These are phyloP conservation scores for Trametes meyenii DNA, from an alignment of 768 basidiomycete genomes.

Conservation along the genomic window DNA sequence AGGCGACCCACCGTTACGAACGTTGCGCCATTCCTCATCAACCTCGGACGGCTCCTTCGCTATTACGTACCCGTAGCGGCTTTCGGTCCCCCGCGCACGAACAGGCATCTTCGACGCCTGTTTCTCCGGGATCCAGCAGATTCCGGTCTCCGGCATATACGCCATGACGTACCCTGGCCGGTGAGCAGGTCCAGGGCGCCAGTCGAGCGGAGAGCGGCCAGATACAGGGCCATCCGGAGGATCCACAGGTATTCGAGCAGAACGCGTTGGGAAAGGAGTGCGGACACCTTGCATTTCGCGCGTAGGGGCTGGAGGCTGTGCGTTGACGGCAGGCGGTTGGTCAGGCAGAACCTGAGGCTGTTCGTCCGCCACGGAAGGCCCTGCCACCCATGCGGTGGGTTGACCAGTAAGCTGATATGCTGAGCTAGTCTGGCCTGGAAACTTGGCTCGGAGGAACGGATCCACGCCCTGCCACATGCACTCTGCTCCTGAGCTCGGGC, in stretches of 20 bases:
- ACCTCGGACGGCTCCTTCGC: constrained; percentile 18
- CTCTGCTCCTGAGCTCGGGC: background rate
- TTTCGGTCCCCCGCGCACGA: constrained; percentile 7
- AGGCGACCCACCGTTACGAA: constrained; percentile 12
- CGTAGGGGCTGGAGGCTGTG: background rate
- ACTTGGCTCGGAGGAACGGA: background rate
- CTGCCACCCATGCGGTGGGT: too few species aligned
- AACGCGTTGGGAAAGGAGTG: constrained; percentile 3
- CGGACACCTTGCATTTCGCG: background rate
- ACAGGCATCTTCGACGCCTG: constrained; percentile 10
- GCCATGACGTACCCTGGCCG: constrained; percentile 3
- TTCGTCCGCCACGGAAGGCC: too few species aligned
- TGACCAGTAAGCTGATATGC: too few species aligned
- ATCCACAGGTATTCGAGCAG: background rate
- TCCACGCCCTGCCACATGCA: background rate
- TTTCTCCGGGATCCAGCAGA: constrained; percentile 6
- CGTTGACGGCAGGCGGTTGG: background rate
- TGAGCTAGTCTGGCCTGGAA: background rate
- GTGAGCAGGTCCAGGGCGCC: constrained; percentile 10
- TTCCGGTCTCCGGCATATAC: background rate
- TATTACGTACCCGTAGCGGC: constrained; percentile 10
- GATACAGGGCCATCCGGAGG: background rate
- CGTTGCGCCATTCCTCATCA: constrained; percentile 10
- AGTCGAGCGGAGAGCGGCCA: background rate
- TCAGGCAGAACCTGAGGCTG: too few species aligned